Percentiles rank a stretch among this genome's conserved stretches.
phyloP scores from a whole-genome alignment of 306 rosid genomes.

The Heteromeles arbutifolia region DNA sequence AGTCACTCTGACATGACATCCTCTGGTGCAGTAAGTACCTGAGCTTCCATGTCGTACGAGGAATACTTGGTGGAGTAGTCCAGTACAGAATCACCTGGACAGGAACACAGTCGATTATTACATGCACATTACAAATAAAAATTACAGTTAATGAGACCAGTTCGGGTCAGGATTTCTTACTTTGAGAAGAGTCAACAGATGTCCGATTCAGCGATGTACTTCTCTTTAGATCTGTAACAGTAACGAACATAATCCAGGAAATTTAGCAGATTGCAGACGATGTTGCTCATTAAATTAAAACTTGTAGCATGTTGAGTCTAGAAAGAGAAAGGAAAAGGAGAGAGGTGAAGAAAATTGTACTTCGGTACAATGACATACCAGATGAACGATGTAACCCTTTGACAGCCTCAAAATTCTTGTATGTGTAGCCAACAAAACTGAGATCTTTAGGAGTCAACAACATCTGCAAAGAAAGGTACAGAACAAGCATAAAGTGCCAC shows the following conservation, averaged over 20 bases:
- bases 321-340: neutral
- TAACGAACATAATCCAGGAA: neutral
- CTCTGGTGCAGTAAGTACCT: constrained; percentile 18
- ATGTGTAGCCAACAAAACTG: constrained; percentile 93
- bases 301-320: neutral
- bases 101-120: neutral
- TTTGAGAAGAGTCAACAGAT: constrained; percentile 47
- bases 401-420: constrained; percentile 87
- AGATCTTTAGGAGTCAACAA: constrained; percentile 80
- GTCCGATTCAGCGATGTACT: constrained; percentile 30
- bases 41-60: constrained; percentile 17
- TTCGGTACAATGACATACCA: constrained; percentile 35
- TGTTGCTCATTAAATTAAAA: neutral
- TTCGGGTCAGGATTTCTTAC: constrained; percentile 31
- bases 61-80: constrained; percentile 33
- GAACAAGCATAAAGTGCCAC: neutral
- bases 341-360: neutral
- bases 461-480: constrained; percentile 36
- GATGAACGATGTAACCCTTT: constrained; percentile 50
- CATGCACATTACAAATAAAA: neutral
- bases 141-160: neutral
- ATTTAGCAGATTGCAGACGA: neutral
- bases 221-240: constrained; percentile 32
- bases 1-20: constrained; percentile 32
- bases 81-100: constrained; percentile 55